Conservation (phyloP, 345 rosid species). For the Salix caprea region DNA sequence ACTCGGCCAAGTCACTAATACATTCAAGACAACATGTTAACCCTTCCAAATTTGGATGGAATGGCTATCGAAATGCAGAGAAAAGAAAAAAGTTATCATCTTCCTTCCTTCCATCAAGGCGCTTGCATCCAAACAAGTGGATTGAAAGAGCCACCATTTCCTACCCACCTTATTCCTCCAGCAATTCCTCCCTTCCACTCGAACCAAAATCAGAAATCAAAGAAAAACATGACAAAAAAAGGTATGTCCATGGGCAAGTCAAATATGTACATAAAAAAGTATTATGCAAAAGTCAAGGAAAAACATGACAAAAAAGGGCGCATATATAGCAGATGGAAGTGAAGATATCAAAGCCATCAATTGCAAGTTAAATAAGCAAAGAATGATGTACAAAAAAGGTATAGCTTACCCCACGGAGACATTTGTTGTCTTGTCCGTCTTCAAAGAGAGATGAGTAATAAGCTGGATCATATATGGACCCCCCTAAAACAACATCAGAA, state of each 20-base stretch:
- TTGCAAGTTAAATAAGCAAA: neutral
- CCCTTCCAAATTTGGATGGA: neutral
- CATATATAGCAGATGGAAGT: neutral
- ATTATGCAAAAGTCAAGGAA: neutral
- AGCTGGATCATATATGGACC: slow-evolving; percentile 57
- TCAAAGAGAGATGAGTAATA: slow-evolving; percentile 62
- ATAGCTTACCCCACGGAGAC: slow-evolving; percentile 28
- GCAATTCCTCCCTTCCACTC: slow-evolving; percentile 1
- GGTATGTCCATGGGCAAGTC: neutral
- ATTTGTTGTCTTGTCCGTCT: slow-evolving; percentile 42
- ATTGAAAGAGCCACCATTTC: neutral
- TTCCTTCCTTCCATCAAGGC: neutral
- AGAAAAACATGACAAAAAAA: neutral
- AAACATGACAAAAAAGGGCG: neutral
- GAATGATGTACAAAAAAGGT: neutral
- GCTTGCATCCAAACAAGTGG: neutral
- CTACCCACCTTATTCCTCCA: neutral
- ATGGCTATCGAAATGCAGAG: neutral
- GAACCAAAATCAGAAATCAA: neutral
- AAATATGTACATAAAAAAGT: neutral
- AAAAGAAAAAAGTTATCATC: neutral
- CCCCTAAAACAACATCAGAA: slow-evolving; percentile 55
- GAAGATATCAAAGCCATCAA: neutral
- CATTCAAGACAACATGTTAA: neutral
- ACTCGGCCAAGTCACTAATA: neutral